Percentiles rank a stretch among this genome's conserved stretches.
Conservation (phyloP, 805 yeast genomes). For the Cyberlindnera saturnus region DNA sequence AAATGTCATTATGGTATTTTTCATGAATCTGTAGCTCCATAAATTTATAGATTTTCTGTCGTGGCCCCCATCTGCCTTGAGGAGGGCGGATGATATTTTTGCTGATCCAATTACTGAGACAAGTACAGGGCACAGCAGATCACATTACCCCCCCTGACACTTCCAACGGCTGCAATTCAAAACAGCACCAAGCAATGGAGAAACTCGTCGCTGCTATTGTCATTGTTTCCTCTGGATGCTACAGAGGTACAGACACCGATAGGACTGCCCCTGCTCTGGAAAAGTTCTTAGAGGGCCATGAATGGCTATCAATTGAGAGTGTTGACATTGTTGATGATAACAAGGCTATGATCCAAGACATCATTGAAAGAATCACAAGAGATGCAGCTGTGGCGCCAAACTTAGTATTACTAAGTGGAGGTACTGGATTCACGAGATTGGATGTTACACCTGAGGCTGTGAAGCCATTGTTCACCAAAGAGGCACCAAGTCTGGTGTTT, state of each 20-base stretch:
- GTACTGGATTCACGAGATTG: constrained; percentile 42
- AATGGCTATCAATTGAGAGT: background rate
- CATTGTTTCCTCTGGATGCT: constrained; percentile 3
- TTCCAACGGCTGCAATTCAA: no score
- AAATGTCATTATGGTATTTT: no score
- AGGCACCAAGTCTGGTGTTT: constrained; percentile 45
- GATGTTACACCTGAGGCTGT: constrained; percentile 51
- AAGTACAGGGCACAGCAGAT: no score
- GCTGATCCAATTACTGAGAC: no score
- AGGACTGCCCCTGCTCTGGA: constrained; percentile 2
- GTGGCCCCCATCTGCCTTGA: no score
- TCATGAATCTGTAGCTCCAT: no score
- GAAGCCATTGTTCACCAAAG: constrained; percentile 32
- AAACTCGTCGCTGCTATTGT: constrained; percentile 1
- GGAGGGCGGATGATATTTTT: no score
- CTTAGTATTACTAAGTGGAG: constrained; percentile 43
- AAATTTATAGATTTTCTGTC: no score
- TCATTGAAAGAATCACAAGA: background rate
- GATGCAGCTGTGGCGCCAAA: background rate
- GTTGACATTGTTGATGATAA: constrained; percentile 1
- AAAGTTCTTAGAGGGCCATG: background rate
- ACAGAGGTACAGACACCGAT: background rate
- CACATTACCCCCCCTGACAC: no score
- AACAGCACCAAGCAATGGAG: background rate
- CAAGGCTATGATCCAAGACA: background rate